Conservation (phyloP, 179 eudicot genomes). For the Silene vulgaris region DNA sequence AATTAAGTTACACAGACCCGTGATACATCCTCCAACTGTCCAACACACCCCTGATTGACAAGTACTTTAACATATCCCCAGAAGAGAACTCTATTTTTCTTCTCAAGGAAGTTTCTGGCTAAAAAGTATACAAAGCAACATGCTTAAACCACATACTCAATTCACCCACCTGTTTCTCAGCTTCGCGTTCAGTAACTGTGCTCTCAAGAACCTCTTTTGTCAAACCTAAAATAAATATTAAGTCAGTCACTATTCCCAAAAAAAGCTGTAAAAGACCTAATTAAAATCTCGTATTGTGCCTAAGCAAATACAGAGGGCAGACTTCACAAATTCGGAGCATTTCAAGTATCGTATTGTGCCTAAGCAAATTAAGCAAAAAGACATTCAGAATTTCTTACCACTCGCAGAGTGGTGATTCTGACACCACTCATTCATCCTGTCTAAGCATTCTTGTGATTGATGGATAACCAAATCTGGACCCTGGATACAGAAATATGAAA, state of each 20-base stretch:
- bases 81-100: too few species aligned
- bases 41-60: too few species aligned
- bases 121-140: not conserved
- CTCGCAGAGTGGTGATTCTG: conserved; percentile 77
- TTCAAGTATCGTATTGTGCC: not conserved
- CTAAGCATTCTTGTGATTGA: conserved; percentile 77
- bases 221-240: conserved; percentile 48
- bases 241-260: conserved; percentile 18
- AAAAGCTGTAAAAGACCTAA: not conserved
- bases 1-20: too few species aligned
- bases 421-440: conserved; percentile 84
- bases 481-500: conserved; percentile 31
- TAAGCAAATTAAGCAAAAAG: conserved; percentile 4
- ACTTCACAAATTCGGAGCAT: not conserved
- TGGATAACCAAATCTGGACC: conserved; percentile 83
- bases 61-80: too few species aligned
- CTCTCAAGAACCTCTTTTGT: conserved; percentile 66
- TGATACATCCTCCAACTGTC: too few species aligned
- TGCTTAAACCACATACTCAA: conserved; percentile 2
- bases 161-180: conserved; percentile 66
- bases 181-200: conserved; percentile 59
- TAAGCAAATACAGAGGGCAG: not conserved
- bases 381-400: conserved; percentile 44
- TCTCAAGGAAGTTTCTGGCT: not conserved
- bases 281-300: not conserved